phyloP scores from a whole-genome alignment of 768 basidiomycete species.

The Lanmaoa pseudosensibilis region DNA sequence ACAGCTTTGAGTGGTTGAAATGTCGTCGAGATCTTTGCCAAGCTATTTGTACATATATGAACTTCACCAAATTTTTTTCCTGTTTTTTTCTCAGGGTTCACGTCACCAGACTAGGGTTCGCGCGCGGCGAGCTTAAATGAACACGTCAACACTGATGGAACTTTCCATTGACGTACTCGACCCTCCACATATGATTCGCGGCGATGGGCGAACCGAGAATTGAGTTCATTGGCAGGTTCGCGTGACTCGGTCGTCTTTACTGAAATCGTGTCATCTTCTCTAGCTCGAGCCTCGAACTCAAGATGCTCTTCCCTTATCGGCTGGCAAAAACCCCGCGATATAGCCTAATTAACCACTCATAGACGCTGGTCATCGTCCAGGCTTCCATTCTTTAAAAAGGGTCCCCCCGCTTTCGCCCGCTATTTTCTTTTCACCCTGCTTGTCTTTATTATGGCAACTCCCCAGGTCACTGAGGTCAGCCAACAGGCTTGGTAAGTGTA shows the following conservation, averaged over 20 bases:
- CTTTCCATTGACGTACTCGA: constrained; percentile 35
- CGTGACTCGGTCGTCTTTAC: constrained; percentile 25
- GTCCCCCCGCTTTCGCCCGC: constrained; percentile 22
- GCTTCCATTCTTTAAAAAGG: constrained; percentile 40
- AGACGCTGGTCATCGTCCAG: constrained; percentile 28
- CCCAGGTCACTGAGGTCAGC: constrained; percentile 58
- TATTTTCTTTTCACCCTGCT: constrained; percentile 34
- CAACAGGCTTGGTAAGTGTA: constrained; percentile 63
- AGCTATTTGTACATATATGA: constrained; percentile 39
- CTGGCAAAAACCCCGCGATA: constrained; percentile 53
- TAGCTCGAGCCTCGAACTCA: constrained; percentile 20
- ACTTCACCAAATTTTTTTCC: constrained; percentile 22
- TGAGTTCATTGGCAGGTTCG: constrained; percentile 21
- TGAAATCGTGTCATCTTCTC: constrained; percentile 25
- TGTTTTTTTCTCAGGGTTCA: constrained; percentile 27
- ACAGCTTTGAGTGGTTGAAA: constrained; percentile 9
- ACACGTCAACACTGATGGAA: constrained; percentile 36
- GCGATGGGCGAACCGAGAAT: constrained; percentile 24
- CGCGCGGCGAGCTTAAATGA: constrained; percentile 25
- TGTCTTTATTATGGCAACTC: constrained; percentile 50
- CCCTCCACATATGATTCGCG: constrained; percentile 28
- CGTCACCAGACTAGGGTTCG: constrained; percentile 17
- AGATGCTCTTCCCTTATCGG: constrained; percentile 33
- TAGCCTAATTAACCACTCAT: constrained; percentile 55
- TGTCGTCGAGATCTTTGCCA: constrained; percentile 12